Conservation (phyloP, 371 early-diverging fungal species). For the Gilbertella persicaria region DNA sequence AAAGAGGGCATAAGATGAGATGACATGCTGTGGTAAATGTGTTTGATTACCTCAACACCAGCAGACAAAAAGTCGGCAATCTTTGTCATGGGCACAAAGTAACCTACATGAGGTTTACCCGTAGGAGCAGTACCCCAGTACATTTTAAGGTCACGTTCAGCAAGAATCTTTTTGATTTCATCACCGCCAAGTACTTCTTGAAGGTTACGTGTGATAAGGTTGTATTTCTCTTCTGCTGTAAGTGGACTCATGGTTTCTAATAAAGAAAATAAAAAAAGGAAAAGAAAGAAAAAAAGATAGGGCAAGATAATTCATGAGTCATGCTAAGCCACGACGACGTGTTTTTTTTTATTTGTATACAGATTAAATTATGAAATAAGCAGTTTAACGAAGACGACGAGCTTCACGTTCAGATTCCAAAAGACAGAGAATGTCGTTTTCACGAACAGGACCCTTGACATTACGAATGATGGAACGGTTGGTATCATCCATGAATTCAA, state of each 20-base stretch:
- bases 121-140: conserved; percentile 99
- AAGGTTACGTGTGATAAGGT: conserved; percentile 93
- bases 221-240: conserved; percentile 73
- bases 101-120: conserved; percentile 98
- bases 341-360: neutral
- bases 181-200: conserved; percentile 97
- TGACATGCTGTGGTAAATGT: neutral
- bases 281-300: conserved; percentile 3
- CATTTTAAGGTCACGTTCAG: conserved; percentile 90
- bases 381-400: conserved; percentile 94
- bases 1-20: no score
- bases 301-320: conserved; percentile 15
- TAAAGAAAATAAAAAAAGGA: conserved; percentile 2
- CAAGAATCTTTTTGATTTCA: conserved; percentile 84
- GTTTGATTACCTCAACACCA: conserved; percentile 63
- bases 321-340: conserved; percentile 10
- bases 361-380: no score
- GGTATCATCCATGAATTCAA: conserved; percentile 96
- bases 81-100: conserved; percentile 98
- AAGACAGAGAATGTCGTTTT: conserved; percentile 94
- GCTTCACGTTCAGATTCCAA: conserved; percentile 99
- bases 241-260: conserved; percentile 37
- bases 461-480: conserved; percentile 97
- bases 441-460: conserved; percentile 98
- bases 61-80: conserved; percentile 97